Evolutionary conservation across 192 early-diverging fungal species (phyloP), one percentile per base, ranked within the genome.

Genomic region (Geosiphon pyriformis): DNA sequence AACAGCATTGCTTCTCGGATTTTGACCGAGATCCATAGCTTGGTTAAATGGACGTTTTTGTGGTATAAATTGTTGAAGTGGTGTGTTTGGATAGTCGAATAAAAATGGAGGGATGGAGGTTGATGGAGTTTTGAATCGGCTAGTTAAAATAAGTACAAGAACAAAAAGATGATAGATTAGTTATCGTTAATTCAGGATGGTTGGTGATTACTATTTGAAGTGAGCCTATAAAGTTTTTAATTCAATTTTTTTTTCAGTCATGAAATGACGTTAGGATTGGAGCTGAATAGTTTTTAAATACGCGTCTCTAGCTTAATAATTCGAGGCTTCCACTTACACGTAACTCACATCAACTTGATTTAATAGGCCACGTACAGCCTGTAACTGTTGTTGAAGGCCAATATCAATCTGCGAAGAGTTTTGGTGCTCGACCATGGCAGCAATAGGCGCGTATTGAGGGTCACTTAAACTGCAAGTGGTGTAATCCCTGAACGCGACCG

Each of bases 281-380:
- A n/a, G n/a, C n/a, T n/a, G n/a, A n/a, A n/a, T n/a, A n/a, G n/a
- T n/a, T n/a, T n/a, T n/a, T n/a, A n/a, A n/a, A n/a, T n/a, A n/a
- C n/a, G n/a, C n/a, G n/a, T n/a, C n/a, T n/a, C n/a, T n/a, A n/a
- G n/a, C n/a, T n/a, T n/a, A n/a, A n/a, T n/a, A n/a, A 48, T 2
- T 26, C 23, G 27, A 15, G 10, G 29, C 2, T 46, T 20, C 2
- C 15, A 66, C 65, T 67, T 57, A 67, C 65, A 67, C 55, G 47
- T 67, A 67, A 29, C 65, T 67, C 12, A 67, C 65, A 57, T 67
- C 65, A 30, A 48, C 55, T 27, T 67, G 65, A 48, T 48, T 57
- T 25, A 67, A 8, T 3, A 57, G 35, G 11, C 29, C 26, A 11
- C 34, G 33, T 32, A 57, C 65, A 32, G 65, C 35, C 30, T 67